phyloP scores from a whole-genome alignment of 352 stramenopile genomes.

The Phytophthora pistaciae region DNA sequence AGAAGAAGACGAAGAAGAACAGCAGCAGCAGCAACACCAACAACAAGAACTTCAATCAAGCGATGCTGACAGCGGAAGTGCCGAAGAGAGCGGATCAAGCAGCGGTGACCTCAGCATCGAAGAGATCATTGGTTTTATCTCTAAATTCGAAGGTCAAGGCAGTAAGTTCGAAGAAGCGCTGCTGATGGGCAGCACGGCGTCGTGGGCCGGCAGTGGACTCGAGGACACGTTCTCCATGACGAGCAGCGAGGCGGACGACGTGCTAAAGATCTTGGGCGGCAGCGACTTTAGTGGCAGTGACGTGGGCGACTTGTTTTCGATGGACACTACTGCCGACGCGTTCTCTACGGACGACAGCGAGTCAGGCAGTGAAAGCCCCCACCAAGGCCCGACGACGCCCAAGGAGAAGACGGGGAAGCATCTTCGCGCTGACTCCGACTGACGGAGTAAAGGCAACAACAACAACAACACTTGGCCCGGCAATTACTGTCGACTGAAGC shows the following conservation, averaged over 20 bases:
- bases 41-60: background rate
- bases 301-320: background rate
- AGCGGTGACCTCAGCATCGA: no score
- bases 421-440: no score
- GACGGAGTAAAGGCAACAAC: no score
- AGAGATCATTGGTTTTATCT: background rate
- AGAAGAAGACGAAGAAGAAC: no score
- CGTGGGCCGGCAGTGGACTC: conserved; percentile 2
- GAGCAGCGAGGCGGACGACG: conserved; percentile 5
- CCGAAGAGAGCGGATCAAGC: background rate
- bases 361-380: background rate
- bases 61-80: no score
- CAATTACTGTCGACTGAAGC: no score
- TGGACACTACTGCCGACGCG: background rate
- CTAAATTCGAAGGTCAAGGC: background rate
- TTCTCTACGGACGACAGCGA: background rate
- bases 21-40: background rate
- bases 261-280: background rate
- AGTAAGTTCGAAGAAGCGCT: background rate
- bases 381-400: background rate
- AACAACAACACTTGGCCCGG: no score
- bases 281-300: background rate
- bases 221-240: conserved; percentile 2
- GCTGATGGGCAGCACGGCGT: background rate
- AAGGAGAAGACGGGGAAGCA: background rate